These are phyloP conservation scores for Peronospora belbahrii DNA, from an alignment of 352 stramenopile species.

Conservation along the genomic window DNA sequence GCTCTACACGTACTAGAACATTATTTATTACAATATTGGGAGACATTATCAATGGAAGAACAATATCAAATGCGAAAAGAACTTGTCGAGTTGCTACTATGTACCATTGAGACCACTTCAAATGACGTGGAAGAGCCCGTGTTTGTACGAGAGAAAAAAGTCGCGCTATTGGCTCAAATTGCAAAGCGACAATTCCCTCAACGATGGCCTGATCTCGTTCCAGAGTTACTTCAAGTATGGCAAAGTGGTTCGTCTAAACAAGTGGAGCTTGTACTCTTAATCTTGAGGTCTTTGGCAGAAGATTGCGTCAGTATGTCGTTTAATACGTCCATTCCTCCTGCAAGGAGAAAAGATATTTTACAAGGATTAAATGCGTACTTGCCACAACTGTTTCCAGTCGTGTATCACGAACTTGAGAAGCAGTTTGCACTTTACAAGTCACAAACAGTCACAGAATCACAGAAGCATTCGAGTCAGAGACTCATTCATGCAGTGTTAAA, in stretches of 20 bases:
- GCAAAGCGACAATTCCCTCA: constrained; percentile 81
- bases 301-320: constrained; percentile 77
- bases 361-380: constrained; percentile 71
- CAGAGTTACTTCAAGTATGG: constrained; percentile 61
- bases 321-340: constrained; percentile 68
- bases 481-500: constrained; percentile 54
- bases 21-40: constrained; percentile 57
- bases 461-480: constrained; percentile 33
- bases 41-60: constrained; percentile 29
- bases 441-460: constrained; percentile 1
- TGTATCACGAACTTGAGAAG: constrained; percentile 69
- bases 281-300: constrained; percentile 64
- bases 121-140: constrained; percentile 37
- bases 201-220: constrained; percentile 61
- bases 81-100: constrained; percentile 51
- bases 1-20: constrained; percentile 72
- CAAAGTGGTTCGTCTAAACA: constrained; percentile 30
- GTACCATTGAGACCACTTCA: too few species aligned
- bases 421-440: constrained; percentile 52
- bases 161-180: constrained; percentile 58
- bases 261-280: constrained; percentile 63
- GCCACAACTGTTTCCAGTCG: constrained; percentile 52
- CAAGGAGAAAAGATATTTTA: constrained; percentile 68
- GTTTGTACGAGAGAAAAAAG: constrained; percentile 75
- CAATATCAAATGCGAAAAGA: constrained; percentile 43